Base-by-base conservation (phyloP, 345 rosid genomes). In the Nasturtium officinale region DNA sequence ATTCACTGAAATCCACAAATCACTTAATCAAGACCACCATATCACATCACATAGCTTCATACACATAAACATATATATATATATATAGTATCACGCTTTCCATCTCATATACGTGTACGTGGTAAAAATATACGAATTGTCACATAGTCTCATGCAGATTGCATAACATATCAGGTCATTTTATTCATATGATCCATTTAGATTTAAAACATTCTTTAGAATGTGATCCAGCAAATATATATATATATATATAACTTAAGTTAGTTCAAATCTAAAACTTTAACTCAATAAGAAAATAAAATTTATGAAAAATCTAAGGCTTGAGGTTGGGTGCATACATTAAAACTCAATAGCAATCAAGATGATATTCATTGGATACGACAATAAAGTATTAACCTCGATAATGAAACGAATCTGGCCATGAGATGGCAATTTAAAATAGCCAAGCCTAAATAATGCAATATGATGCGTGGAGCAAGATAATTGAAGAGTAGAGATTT, bases 331-430 rank as follows among this genome's bases (percentile, higher is more conserved):
- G 56, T 62, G 46, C 70, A 63, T 53, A 72, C 56, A 42, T 52
- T 4, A 50, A 51, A 61, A 61, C 17, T 42, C 47, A 72, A 11
- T 29, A 72, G 43, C 64, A 72, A 63, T 16, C 56, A 72, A 2
- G 56, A 63, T 56, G 60, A 47, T 43, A 37, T 46, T 23, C 16
- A 7, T 7, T 7, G 62, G 55, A 43, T 2, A 46, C 33, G 65
- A 73, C 37, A 18, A 18, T 15, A 64, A 54, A 26, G 35, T 62
- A 23, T 50, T 45, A 64, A 64, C 35, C 13, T 53, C 17, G 23
- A 56, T 46, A 26, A 57, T 74, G 51, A 65, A 65, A 56, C 30
- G 67, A 56, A 66, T 57, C 32, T 74, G 51, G 72, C 57, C 42
- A 58, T 33, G 50, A 65, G 7, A 20, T 47, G 52, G 5, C 58